These are phyloP conservation scores for Aspergillus bombycis DNA, from an alignment of 2,329 filamentous ascomycete species.

Conservation along the genomic window DNA sequence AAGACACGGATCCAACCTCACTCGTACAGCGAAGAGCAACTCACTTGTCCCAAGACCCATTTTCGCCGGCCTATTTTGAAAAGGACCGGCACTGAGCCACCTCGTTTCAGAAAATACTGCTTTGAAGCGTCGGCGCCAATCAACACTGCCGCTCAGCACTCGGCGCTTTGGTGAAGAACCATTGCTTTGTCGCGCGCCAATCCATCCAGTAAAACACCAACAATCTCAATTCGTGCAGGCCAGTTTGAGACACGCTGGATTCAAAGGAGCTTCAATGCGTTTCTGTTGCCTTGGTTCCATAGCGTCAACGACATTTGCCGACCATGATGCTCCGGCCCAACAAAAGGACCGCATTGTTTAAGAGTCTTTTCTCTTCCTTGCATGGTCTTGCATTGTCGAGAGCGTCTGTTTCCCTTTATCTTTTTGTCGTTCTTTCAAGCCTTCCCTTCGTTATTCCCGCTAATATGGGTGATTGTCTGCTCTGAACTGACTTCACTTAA, in stretches of 20 bases:
- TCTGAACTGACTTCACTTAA: neutral
- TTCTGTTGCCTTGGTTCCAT: neutral
- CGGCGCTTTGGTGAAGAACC: neutral
- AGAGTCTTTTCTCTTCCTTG: neutral
- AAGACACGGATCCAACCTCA: neutral
- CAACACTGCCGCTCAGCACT: neutral
- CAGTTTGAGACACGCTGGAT: neutral
- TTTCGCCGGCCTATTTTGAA: neutral
- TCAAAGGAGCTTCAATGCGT: neutral
- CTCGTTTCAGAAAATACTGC: conserved; percentile 14
- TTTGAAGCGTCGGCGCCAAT: conserved; percentile 12
- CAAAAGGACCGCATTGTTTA: neutral
- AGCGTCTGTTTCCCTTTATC: neutral
- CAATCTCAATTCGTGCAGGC: neutral
- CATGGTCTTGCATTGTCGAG: neutral
- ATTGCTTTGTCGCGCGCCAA: conserved; percentile 23
- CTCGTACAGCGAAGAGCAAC: neutral
- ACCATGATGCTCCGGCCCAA: neutral
- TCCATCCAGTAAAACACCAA: conserved; percentile 15
- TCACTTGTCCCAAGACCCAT: neutral
- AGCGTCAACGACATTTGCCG: neutral
- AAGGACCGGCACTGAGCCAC: neutral
- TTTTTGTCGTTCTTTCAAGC: conserved; percentile 2
- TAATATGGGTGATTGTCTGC: neutral
- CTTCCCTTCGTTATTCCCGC: neutral